Evolutionary conservation across 352 stramenopile species (phyloP).

Genomic region (Pythium coloratum): DNA sequence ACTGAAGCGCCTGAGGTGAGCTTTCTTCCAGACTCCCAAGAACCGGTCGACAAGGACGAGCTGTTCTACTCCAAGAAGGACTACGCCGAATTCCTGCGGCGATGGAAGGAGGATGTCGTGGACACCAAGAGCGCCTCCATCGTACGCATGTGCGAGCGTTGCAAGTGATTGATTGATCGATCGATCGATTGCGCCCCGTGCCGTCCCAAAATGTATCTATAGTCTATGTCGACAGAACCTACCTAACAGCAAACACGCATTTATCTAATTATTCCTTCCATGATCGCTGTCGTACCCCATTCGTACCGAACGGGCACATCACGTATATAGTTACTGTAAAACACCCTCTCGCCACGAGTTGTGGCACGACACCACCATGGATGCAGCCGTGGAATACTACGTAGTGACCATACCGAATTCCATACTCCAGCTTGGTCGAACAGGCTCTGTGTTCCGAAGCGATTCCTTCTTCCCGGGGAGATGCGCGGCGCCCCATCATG

Average conservation of each 20-base stretch:
- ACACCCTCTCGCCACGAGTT: neutral
- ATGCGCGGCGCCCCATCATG: slow-evolving; percentile 3
- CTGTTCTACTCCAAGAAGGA: slow-evolving; percentile 35
- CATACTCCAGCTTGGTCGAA: too few species aligned
- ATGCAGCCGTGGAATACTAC: too few species aligned
- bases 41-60: slow-evolving; percentile 30
- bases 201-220: slow-evolving; percentile 22
- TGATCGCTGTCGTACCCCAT: slow-evolving; percentile 2
- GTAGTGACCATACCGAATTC: too few species aligned
- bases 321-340: neutral
- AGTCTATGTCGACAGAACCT: slow-evolving; percentile 8
- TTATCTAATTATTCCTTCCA: slow-evolving; percentile 7
- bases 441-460: neutral
- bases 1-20: slow-evolving; percentile 27
- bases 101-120: slow-evolving; percentile 29
- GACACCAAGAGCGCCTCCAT: slow-evolving; percentile 24
- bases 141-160: slow-evolving; percentile 27
- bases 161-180: slow-evolving; percentile 19
- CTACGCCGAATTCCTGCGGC: slow-evolving; percentile 31
- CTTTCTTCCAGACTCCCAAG: slow-evolving; percentile 23
- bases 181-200: neutral
- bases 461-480: neutral
- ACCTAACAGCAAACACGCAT: slow-evolving; percentile 4
- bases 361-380: too few species aligned
- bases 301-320: neutral